These are phyloP conservation scores for Claviceps sp. DNA, from an alignment of 2,329 filamentous ascomycete genomes.

Conservation along the genomic window DNA sequence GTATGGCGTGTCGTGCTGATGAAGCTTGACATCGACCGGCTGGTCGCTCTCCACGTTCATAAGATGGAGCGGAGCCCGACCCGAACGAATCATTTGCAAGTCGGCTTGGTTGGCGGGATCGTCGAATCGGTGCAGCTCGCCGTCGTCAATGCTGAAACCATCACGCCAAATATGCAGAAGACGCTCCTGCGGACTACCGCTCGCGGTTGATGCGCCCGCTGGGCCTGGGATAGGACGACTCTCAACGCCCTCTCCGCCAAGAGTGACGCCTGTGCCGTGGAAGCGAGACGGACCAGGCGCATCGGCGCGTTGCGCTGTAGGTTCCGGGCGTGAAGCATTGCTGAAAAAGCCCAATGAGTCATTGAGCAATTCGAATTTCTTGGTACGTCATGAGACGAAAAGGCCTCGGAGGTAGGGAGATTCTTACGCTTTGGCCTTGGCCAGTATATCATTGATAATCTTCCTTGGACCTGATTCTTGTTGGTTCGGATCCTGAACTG, in stretches of 20 bases:
- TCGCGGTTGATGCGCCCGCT: conserved; percentile 15
- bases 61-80: conserved; percentile 62
- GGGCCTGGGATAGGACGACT: conserved; percentile 57
- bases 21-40: conserved; percentile 65
- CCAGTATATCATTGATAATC: conserved; percentile 49
- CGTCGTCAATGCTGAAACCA: conserved; percentile 77
- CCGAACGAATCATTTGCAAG: conserved; percentile 62
- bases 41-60: conserved; percentile 66
- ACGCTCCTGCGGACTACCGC: conserved; percentile 44
- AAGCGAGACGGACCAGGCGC: conserved; percentile 43
- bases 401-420: not conserved
- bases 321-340: conserved; percentile 45
- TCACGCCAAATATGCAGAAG: conserved; percentile 71
- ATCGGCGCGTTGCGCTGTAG: conserved; percentile 31
- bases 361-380: not conserved
- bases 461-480: conserved; percentile 35
- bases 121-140: conserved; percentile 63
- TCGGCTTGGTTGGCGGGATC: conserved; percentile 62
- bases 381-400: not conserved
- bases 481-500: conserved; percentile 46
- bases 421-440: conserved; percentile 47
- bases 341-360: conserved; percentile 21
- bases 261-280: conserved; percentile 57
- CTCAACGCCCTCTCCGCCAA: conserved; percentile 64
- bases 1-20: conserved; percentile 61